Base-by-base conservation (phyloP, 2,329 filamentous ascomycete genomes). In the Dactylonectria macrodidyma region DNA sequence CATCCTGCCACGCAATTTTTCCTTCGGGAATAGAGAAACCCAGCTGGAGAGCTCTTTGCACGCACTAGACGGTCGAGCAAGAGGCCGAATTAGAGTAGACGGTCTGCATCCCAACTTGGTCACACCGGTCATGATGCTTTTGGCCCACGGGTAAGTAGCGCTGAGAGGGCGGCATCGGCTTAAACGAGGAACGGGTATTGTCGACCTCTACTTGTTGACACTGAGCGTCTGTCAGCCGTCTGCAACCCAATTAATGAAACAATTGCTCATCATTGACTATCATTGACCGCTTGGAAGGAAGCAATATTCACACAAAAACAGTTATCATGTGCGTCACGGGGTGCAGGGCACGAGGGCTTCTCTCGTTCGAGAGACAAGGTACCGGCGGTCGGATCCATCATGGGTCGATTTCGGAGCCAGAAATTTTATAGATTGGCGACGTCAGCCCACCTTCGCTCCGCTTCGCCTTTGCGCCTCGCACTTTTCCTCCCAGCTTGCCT, bases 381-480 rank as follows among this genome's bases (percentile, higher is more conserved):
- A 41, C 48, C 63, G 44, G 59, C 48, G 50, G 59, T 62, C 58
- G 60, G 60, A 70, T 54, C 48, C 60, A 52, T 59, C 44, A 51
- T 76, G 71, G 74, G 74, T 75, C 74, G 74, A 76, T 75, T 75
- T 73, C 65, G 73, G 71, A 71, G 55, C 62, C 62, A 70, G 65
- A 70, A 61, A 59, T 67, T 70, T 70, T 64, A 64, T 64, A 71
- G 68, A 69, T 74, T 68, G 63, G 69, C 75, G 72, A 76, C 72
- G 74, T 76, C 75, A 76, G 75, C 73, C 75, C 75, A 76, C 75
- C 68, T 66, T 72, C 33, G 52, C 54, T 58, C 58, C 67, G 69
- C 64, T 60, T 71, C 50, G 50, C 46, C 24, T 26, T 67, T 65
- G 70, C 68, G 65, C 65, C 60, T 66, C 68, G 67, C 64, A 68